Conservation (phyloP, 495 filamentous ascomycete genomes). For the Mytilinidion resinicola region DNA sequence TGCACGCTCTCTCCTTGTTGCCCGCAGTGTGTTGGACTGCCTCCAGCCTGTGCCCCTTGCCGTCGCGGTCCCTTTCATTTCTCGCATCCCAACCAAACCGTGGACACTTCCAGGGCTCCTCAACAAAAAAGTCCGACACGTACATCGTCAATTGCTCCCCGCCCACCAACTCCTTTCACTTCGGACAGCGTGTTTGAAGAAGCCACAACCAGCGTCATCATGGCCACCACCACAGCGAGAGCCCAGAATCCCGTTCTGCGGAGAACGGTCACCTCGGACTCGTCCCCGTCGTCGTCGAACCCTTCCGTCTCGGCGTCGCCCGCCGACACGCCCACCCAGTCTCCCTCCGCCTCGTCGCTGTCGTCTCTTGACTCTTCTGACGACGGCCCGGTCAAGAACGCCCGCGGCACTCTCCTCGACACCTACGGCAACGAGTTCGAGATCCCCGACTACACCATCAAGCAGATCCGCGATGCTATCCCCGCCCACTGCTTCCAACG, state of each 20-base stretch:
- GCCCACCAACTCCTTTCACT: neutral
- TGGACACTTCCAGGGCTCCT: neutral
- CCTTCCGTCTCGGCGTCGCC: constrained; percentile 63
- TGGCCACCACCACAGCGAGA: constrained; percentile 56
- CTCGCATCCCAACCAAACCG: neutral
- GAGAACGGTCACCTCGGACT: constrained; percentile 46
- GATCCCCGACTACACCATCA: constrained; percentile 70
- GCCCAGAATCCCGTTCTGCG: constrained; percentile 50
- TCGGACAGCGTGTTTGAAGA: neutral
- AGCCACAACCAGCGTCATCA: constrained; percentile 20
- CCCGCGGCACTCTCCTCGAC: constrained; percentile 45
- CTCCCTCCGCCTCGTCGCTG: constrained; percentile 81
- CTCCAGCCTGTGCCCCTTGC: neutral
- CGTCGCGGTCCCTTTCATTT: no score
- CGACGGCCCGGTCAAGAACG: constrained; percentile 38
- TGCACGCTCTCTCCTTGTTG: no score
- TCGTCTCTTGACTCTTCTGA: constrained; percentile 75
- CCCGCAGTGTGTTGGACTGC: neutral
- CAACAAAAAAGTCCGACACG: neutral
- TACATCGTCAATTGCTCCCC: neutral
- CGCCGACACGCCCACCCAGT: constrained; percentile 45
- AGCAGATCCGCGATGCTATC: constrained; percentile 75
- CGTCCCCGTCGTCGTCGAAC: constrained; percentile 49
- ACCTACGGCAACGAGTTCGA: constrained; percentile 70
- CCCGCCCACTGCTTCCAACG: constrained; percentile 76